Conservation (phyloP, 1,284 basidiomycete genomes). For the Wallemia hederae region DNA sequence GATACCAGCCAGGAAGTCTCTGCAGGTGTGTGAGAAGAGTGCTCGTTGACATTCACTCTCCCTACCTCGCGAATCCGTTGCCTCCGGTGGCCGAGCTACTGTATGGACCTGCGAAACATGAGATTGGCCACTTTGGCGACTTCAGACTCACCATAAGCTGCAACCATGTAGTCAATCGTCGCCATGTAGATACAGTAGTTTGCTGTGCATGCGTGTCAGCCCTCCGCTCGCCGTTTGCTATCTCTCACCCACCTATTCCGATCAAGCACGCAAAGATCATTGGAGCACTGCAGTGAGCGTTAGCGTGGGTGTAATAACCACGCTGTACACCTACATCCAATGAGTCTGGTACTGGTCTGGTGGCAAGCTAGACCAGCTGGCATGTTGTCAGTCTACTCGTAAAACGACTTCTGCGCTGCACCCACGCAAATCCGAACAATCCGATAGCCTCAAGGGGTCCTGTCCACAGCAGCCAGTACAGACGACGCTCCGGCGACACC, state of each 20-base stretch:
- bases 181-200: slow-evolving; percentile 14
- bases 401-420: slow-evolving; percentile 16
- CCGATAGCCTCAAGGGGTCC: slow-evolving; percentile 18
- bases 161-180: slow-evolving; percentile 19
- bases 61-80: slow-evolving; percentile 11
- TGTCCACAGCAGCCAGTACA: slow-evolving; percentile 16
- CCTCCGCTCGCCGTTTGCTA: too few species aligned
- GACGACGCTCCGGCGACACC: slow-evolving; percentile 15
- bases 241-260: too few species aligned
- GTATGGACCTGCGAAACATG: slow-evolving; percentile 11
- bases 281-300: slow-evolving; percentile 17
- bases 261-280: slow-evolving; percentile 18
- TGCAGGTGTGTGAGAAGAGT: not conserved
- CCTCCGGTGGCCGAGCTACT: slow-evolving; percentile 17
- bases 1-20: slow-evolving; percentile 18
- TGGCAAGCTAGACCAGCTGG: too few species aligned
- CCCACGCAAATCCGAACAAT: slow-evolving; percentile 20
- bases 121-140: not conserved
- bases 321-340: not conserved
- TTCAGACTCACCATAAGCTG: slow-evolving; percentile 12
- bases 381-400: too few species aligned
- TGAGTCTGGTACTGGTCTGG: not conserved
- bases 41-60: not conserved
- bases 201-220: too few species aligned
- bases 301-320: not conserved